These are phyloP conservation scores for Ligustrum vulgare DNA, from an alignment of 257 asterid species.

Conservation along the genomic window DNA sequence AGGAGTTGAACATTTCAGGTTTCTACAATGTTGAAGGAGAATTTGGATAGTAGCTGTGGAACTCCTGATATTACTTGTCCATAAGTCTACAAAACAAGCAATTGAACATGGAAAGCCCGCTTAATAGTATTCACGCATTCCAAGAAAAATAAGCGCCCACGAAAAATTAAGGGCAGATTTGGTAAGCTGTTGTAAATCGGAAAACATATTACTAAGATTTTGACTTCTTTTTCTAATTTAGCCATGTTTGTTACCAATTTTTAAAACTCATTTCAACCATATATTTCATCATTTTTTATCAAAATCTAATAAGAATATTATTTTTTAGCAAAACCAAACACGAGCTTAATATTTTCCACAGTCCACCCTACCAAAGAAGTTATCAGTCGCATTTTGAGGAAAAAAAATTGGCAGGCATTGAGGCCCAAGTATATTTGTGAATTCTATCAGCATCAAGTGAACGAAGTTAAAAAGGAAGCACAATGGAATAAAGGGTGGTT, in stretches of 20 bases:
- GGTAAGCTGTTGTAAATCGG: neutral
- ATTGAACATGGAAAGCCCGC: neutral
- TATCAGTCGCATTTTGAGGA: neutral
- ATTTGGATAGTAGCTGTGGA: constrained; percentile 81
- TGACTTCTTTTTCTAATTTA: neutral
- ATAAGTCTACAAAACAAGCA: constrained; percentile 50
- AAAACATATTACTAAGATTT: neutral
- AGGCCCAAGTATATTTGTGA: neutral
- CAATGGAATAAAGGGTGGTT: neutral
- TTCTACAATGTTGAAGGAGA: constrained; percentile 64
- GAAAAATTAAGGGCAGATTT: neutral
- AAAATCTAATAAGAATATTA: no score
- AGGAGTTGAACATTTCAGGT: constrained; percentile 11
- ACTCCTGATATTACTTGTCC: constrained; percentile 69
- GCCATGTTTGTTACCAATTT: no score
- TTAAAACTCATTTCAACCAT: no score
- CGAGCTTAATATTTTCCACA: neutral
- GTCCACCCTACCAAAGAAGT: neutral
- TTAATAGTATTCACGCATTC: neutral
- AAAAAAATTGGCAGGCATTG: neutral
- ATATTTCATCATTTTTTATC: no score
- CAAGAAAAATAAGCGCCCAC: neutral
- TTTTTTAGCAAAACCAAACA: no score
- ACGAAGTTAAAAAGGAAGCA: neutral
- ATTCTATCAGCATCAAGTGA: neutral